Conservation (phyloP, 1,284 basidiomycete genomes). For the Marasmius sp. region DNA sequence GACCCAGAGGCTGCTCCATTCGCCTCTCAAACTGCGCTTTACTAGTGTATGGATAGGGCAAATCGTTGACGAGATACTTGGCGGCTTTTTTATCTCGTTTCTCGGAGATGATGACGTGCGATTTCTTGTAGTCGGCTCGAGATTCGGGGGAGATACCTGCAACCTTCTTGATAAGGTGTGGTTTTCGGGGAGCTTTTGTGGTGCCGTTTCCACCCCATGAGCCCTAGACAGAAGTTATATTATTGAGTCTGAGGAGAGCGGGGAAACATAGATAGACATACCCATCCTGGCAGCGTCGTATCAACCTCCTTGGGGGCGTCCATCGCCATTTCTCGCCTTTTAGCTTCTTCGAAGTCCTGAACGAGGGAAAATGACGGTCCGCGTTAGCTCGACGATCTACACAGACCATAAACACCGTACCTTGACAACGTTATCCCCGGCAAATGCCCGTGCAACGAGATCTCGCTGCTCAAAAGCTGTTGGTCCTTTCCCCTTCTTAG, state of each 20-base stretch:
- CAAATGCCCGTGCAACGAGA: constrained; percentile 92
- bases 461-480: constrained; percentile 84
- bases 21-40: constrained; percentile 86
- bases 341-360: constrained; percentile 85
- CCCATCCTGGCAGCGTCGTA: constrained; percentile 94
- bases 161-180: constrained; percentile 73
- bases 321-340: constrained; percentile 73
- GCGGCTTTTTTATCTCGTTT: constrained; percentile 91
- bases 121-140: constrained; percentile 83
- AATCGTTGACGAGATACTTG: constrained; percentile 85
- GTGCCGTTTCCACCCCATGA: constrained; percentile 87
- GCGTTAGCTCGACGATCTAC: constrained; percentile 2
- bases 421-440: constrained; percentile 92
- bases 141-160: constrained; percentile 76
- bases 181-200: constrained; percentile 57
- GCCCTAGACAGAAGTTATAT: constrained; percentile 53
- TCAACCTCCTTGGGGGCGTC: constrained; percentile 89
- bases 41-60: constrained; percentile 93
- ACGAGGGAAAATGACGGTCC: constrained; percentile 6
- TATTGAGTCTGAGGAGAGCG: constrained; percentile 1
- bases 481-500: constrained; percentile 40
- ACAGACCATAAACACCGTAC: constrained; percentile 37
- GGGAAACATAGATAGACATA: constrained; percentile 35
- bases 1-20: constrained; percentile 80
- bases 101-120: constrained; percentile 93